Percentiles rank a stretch among this genome's conserved stretches.
phyloP scores from a whole-genome alignment of 352 stramenopile species.

The Aphanomyces stellatus region DNA sequence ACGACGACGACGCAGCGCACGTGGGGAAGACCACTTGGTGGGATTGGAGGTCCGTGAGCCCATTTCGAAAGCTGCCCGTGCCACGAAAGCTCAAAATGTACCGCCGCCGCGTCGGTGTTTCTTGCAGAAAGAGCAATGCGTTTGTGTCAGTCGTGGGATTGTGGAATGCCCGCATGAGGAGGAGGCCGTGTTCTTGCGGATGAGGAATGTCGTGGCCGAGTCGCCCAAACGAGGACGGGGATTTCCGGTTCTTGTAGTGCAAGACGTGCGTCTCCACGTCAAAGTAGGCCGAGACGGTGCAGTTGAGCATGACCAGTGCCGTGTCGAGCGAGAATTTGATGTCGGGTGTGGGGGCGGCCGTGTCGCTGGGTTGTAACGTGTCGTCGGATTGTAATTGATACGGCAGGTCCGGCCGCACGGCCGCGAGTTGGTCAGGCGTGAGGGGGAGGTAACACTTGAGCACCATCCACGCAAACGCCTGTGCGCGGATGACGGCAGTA shows the following conservation, averaged over 20 bases:
- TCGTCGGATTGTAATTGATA: not conserved
- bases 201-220: not conserved
- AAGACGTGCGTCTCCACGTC: too few relatives aligned
- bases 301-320: constrained; percentile 10
- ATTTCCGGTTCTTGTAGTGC: too few relatives aligned
- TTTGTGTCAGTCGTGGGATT: constrained; percentile 5
- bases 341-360: too few relatives aligned
- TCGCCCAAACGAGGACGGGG: constrained; percentile 2
- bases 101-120: not conserved
- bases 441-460: constrained; percentile 12
- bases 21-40: not conserved
- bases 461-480: constrained; percentile 15
- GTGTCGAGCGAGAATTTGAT: constrained; percentile 1
- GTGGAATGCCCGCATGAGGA: not conserved
- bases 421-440: not conserved
- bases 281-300: not conserved
- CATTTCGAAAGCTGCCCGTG: constrained; percentile 12
- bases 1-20: not conserved
- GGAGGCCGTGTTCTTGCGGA: not conserved
- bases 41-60: constrained; percentile 3
- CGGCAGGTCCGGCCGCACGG: not conserved
- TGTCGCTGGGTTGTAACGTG: too few relatives aligned
- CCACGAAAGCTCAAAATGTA: constrained; percentile 16
- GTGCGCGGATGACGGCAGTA: not conserved
- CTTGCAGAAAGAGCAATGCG: not conserved